A percentile compares a stretch with the other conserved stretches of the same genome.
Conservation (phyloP, 306 rosid genomes). For the Trifolium fragiferum region DNA sequence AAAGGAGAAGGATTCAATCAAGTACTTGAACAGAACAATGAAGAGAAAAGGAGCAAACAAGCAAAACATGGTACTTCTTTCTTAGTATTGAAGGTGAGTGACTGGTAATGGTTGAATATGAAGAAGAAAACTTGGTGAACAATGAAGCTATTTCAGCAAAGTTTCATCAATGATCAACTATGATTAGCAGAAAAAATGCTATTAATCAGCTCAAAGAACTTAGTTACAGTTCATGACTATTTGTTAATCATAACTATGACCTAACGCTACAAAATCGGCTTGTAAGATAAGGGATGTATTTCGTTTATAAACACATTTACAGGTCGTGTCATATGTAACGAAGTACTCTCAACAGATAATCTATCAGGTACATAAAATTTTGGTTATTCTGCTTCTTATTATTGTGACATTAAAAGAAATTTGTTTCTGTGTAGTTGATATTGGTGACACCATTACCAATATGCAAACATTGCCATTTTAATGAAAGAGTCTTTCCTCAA, state of each 20-base stretch:
- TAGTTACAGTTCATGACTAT: background rate
- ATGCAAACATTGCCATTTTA: background rate
- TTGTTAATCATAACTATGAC: background rate
- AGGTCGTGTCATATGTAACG: background rate
- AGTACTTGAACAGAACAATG: constrained; percentile 42
- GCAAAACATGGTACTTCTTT: constrained; percentile 37
- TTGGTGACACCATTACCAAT: background rate
- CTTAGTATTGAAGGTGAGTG: constrained; percentile 27
- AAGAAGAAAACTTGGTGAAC: constrained; percentile 17
- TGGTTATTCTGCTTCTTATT: background rate
- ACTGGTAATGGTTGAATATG: constrained; percentile 12
- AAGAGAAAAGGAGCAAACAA: constrained; percentile 37
- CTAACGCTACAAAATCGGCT: background rate
- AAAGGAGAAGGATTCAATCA: constrained; percentile 40
- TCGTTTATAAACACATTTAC: background rate
- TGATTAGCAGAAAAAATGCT: background rate
- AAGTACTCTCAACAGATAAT: background rate
- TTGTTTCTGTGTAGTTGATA: background rate
- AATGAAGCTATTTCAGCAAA: background rate
- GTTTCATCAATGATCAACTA: background rate
- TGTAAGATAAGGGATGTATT: background rate
- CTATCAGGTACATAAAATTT: background rate
- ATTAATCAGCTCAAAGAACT: background rate
- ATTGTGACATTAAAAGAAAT: background rate
- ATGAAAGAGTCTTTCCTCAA: background rate